Percentiles rank a stretch among this genome's conserved stretches.
Evolutionary conservation across 768 basidiomycete genomes (phyloP).

Genomic region (Imleria badia): DNA sequence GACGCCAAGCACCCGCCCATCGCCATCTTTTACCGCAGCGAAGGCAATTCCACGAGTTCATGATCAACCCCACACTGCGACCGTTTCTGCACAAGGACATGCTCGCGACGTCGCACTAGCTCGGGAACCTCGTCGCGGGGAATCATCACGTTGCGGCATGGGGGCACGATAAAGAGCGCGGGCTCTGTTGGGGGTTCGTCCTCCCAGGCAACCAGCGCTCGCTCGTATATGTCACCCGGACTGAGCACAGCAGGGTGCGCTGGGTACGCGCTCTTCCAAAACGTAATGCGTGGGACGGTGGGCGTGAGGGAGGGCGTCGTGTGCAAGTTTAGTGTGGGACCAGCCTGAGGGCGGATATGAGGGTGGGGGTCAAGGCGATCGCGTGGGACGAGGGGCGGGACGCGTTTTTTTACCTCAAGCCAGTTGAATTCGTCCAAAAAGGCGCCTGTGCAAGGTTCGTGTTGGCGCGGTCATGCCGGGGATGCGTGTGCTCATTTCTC

Average conservation of each 20-base stretch:
- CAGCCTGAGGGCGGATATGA: slow-evolving; percentile 11
- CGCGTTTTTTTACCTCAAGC: slow-evolving; percentile 53
- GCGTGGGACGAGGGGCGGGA: slow-evolving; percentile 69
- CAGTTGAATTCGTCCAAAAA: slow-evolving; percentile 50
- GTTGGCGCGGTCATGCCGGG: too few relatives aligned
- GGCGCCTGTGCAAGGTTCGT: slow-evolving; percentile 35
- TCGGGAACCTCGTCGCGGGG: slow-evolving; percentile 25
- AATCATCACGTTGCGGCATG: slow-evolving; percentile 28
- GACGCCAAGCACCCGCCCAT: slow-evolving; percentile 31
- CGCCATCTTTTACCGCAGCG: slow-evolving; percentile 34
- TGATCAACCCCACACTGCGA: slow-evolving; percentile 28
- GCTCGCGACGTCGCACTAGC: slow-evolving; percentile 27
- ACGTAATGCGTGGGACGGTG: slow-evolving; percentile 20
- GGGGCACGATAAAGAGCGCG: slow-evolving; percentile 22
- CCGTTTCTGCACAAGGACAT: slow-evolving; percentile 22
- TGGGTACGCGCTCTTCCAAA: slow-evolving; percentile 19
- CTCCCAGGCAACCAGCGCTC: slow-evolving; percentile 34
- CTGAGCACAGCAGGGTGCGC: slow-evolving; percentile 27
- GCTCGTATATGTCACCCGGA: slow-evolving; percentile 29
- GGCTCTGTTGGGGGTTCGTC: slow-evolving; percentile 28
- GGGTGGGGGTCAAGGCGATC: slow-evolving; percentile 46
- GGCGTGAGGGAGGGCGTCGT: slow-evolving; percentile 18
- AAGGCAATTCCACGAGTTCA: slow-evolving; percentile 29
- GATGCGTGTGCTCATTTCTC: too few relatives aligned
- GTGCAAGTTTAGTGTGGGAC: too few relatives aligned